Evolutionary conservation across 441 rosid species (phyloP), one percentile per base, ranked within the genome.

Genomic region (Bruguiera hainesii): DNA sequence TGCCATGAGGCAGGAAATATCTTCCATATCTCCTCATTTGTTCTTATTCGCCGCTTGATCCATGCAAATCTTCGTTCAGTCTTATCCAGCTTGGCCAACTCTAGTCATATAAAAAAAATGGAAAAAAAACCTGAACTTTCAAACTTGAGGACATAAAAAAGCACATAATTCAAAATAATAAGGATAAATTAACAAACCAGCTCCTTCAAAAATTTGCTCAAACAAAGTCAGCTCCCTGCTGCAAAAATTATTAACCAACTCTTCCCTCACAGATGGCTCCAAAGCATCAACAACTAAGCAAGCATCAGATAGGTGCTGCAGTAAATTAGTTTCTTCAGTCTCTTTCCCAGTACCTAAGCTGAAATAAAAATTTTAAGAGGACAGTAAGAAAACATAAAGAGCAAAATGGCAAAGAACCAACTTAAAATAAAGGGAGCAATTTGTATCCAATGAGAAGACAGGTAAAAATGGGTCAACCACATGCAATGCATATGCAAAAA

Each of bases 341-440:
- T 96, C 99, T 84, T 90, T 96, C 59, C 98, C 99, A 46, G 97
- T 96, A 77, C 99, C 99, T 85, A 96, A 84, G 80, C 98, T 96
- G 98, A 78, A 70, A 87, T 67, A 51, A 78, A 78, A 79, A 70
- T 48, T 48, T 55, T 55, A n/a, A 55, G 56, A 59, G 30, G 29
- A 26, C 52, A 67, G 67, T 53, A 30, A 20, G 42, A 49, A 52
- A 60, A 71, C 67, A 59, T 63, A 65, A 70, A 66, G 26, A 15
- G 61, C 28, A 65, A 58, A n/a, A 56, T 56, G 31, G 46, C 69
- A 25, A 28, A 18, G 6, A 18, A 6, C n/a, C 8, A 39, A 26
- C 28, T 18, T 26, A 55, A 20, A 10, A 55, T 23, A 55, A 23
- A 23, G 13, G 57, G 6, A 53, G 56, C 11, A 52, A 33, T 33